Conservation (phyloP, 805 yeast species). For the Metschnikowia dekortorum region DNA sequence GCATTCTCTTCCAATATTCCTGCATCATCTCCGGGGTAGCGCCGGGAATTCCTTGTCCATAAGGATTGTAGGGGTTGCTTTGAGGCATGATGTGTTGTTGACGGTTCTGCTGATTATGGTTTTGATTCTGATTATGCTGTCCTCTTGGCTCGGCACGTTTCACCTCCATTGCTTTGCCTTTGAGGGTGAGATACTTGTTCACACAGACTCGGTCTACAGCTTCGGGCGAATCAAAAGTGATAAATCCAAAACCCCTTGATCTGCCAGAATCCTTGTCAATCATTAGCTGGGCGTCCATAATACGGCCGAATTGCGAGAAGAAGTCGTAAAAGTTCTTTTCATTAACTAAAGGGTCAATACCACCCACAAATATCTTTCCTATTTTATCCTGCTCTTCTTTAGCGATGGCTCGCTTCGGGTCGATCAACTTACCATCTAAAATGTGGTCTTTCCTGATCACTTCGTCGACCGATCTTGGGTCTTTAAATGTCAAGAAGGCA, state of each 20-base stretch:
- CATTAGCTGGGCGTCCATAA: conserved; percentile 95
- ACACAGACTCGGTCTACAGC: conserved; percentile 88
- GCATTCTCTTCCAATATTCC: conserved; percentile 61
- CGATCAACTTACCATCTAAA: conserved; percentile 92
- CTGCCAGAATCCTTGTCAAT: conserved; percentile 95
- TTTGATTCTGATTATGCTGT: conserved; percentile 47
- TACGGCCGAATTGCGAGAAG: conserved; percentile 83
- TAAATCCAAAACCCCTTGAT: conserved; percentile 95
- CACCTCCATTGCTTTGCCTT: conserved; percentile 82
- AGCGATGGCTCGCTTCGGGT: conserved; percentile 96
- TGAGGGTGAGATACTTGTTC: conserved; percentile 74
- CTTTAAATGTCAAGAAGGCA: conserved; percentile 85
- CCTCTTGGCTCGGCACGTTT: conserved; percentile 82
- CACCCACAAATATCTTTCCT: conserved; percentile 96
- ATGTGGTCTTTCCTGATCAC: conserved; percentile 84
- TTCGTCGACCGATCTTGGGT: conserved; percentile 76
- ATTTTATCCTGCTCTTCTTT: conserved; percentile 96
- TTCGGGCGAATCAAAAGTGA: conserved; percentile 89
- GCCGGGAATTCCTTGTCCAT: conserved; percentile 17
- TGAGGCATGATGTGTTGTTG: conserved; percentile 28
- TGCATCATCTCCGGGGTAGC: conserved; percentile 53
- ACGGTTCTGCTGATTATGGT: conserved; percentile 17
- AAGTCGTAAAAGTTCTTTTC: conserved; percentile 85
- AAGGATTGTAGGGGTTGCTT: conserved; percentile 24
- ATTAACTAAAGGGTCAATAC: conserved; percentile 89